A percentile compares a stretch with the other conserved stretches of the same genome.
Conservation (phyloP, 2,329 filamentous ascomycete genomes). For the Capronia americana region DNA sequence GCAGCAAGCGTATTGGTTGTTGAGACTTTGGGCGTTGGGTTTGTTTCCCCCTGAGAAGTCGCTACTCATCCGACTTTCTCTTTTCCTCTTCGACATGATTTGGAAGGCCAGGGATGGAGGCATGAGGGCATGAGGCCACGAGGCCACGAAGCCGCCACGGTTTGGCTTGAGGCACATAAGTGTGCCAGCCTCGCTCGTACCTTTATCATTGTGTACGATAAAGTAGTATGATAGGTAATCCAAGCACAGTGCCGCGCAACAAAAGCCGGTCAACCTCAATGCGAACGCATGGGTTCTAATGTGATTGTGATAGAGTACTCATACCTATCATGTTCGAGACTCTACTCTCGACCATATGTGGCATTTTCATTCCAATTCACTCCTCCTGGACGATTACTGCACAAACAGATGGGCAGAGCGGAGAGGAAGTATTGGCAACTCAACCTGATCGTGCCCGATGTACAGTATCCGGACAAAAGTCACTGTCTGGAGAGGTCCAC, state of each 20-base stretch:
- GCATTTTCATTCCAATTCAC: background rate
- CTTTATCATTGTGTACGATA: background rate
- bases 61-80: background rate
- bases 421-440: too few relatives aligned
- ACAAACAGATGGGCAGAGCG: background rate
- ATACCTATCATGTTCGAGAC: too few relatives aligned
- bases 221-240: background rate
- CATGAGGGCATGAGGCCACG: background rate
- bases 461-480: too few relatives aligned
- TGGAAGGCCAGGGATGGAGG: background rate
- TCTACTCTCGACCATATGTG: too few relatives aligned
- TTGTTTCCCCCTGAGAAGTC: background rate
- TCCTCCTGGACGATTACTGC: background rate
- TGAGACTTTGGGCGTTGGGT: background rate
- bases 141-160: background rate
- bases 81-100: background rate
- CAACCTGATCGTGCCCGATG: too few relatives aligned
- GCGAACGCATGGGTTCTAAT: background rate
- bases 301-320: background rate
- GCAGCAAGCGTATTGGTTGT: constrained; percentile 4
- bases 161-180: background rate
- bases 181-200: background rate
- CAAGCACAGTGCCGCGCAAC: background rate
- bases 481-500: too few relatives aligned
- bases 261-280: background rate